A percentile compares a stretch with the other conserved stretches of the same genome.
These are phyloP conservation scores for Sphaceloma murrayae DNA, from an alignment of 2,329 filamentous ascomycete species.

Conservation along the genomic window DNA sequence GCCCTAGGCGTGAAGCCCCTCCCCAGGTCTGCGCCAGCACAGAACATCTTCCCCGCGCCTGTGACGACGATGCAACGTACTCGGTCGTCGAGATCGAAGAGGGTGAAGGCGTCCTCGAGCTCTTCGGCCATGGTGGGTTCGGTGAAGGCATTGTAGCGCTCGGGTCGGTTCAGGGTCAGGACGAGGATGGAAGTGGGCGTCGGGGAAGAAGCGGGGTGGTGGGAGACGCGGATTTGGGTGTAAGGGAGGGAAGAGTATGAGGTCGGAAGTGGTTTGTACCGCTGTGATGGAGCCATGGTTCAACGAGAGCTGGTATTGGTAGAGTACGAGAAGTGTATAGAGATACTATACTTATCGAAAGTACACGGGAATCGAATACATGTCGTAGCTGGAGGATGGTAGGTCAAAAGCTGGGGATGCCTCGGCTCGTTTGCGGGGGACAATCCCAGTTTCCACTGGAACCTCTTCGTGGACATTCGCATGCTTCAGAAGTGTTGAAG, in stretches of 20 bases:
- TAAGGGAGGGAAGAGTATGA: constrained; percentile 35
- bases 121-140: constrained; percentile 50
- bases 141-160: constrained; percentile 61
- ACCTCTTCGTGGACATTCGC: too few species aligned
- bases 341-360: too few species aligned
- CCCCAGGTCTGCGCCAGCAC: constrained; percentile 49
- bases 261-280: constrained; percentile 25
- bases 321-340: background rate
- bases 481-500: too few species aligned
- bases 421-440: constrained; percentile 8
- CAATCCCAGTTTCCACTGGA: too few species aligned
- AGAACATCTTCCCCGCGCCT: constrained; percentile 40
- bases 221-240: constrained; percentile 34
- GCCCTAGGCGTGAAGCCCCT: constrained; percentile 39
- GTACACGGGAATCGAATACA: too few species aligned
- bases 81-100: constrained; percentile 46
- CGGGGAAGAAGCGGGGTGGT: constrained; percentile 38
- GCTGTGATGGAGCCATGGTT: constrained; percentile 13
- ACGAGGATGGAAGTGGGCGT: constrained; percentile 53
- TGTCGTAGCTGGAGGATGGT: background rate
- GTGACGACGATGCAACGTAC: constrained; percentile 49
- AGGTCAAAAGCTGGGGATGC: background rate
- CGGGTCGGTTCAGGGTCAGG: constrained; percentile 54
- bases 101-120: constrained; percentile 45
- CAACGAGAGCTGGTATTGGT: background rate